Percentiles rank a stretch among this genome's conserved stretches.
Evolutionary conservation across 164 flowering plant species (phyloP).

Genomic region (Litsea cubeba): DNA sequence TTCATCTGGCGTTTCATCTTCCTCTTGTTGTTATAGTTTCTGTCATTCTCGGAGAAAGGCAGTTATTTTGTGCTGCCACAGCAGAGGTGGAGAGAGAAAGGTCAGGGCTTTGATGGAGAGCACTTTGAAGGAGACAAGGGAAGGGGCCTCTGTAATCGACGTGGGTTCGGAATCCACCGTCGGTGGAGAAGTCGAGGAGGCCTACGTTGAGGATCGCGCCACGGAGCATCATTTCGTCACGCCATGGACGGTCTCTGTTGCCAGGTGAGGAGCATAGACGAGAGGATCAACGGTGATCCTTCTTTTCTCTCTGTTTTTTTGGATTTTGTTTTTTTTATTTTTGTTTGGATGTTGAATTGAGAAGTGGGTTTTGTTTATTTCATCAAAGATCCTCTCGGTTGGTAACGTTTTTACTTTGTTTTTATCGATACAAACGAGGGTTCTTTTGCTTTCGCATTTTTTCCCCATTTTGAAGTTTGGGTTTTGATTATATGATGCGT

Average conservation of each 20-base stretch:
- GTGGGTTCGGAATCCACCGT: conserved; percentile 40
- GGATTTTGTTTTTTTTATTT: background rate
- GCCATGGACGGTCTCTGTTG: conserved; percentile 71
- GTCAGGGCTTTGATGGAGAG: conserved; percentile 24
- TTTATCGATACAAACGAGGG: background rate
- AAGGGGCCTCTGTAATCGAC: conserved; percentile 32
- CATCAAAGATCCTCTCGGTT: background rate
- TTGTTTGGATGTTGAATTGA: background rate
- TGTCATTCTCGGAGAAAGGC: conserved; percentile 23
- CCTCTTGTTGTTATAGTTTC: conserved; percentile 8
- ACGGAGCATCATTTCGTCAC: conserved; percentile 67
- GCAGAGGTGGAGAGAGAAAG: conserved; percentile 18
- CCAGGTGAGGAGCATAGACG: conserved; percentile 46
- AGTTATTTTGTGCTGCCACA: conserved; percentile 12
- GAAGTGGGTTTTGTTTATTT: background rate
- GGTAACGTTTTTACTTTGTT: background rate
- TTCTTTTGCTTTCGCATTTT: background rate
- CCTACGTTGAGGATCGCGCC: conserved; percentile 70
- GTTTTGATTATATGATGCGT: background rate
- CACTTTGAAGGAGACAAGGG: conserved; percentile 31
- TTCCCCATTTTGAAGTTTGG: background rate
- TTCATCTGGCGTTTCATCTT: conserved; percentile 8
- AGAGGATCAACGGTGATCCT: background rate
- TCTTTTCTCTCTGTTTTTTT: background rate
- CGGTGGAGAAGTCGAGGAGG: conserved; percentile 65